Percentiles rank a stretch among this genome's conserved stretches.
These are phyloP conservation scores for Evernia prunastri DNA, from an alignment of 495 filamentous ascomycete species.

Conservation along the genomic window DNA sequence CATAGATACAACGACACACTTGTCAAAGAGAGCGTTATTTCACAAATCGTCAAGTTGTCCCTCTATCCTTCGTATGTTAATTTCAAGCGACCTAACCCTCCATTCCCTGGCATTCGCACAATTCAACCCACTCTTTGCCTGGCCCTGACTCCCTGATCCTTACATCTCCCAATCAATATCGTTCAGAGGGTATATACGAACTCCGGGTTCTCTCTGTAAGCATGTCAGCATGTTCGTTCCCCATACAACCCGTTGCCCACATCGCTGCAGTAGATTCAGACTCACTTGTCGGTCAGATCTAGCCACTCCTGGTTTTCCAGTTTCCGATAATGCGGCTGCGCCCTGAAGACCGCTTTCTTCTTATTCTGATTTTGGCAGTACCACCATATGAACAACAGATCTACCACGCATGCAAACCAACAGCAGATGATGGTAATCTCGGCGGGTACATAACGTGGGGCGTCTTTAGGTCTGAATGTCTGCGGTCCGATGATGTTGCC, in stretches of 20 bases:
- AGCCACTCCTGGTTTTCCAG: slow-evolving; percentile 63
- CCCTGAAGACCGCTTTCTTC: slow-evolving; percentile 50
- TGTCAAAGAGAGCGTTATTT: neutral
- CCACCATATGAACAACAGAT: slow-evolving; percentile 55
- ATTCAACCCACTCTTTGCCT: neutral
- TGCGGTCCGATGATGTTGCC: slow-evolving; percentile 56
- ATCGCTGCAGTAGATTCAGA: neutral
- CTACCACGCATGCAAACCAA: slow-evolving; percentile 47
- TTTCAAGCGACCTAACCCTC: neutral
- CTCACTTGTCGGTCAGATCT: slow-evolving; percentile 48
- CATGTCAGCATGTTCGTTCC: neutral
- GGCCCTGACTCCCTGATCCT: neutral
- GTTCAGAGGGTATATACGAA: slow-evolving; percentile 34
- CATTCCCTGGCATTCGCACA: neutral
- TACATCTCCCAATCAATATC: neutral
- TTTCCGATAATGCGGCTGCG: slow-evolving; percentile 52
- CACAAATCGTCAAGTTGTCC: neutral
- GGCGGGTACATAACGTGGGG: slow-evolving; percentile 58
- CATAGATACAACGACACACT: neutral
- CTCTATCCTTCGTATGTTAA: neutral
- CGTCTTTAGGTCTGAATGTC: slow-evolving; percentile 53
- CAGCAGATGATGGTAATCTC: slow-evolving; percentile 65
- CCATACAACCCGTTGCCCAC: neutral
- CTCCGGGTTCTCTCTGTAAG: slow-evolving; percentile 34
- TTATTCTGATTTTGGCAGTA: slow-evolving; percentile 57